Evolutionary conservation across 768 basidiomycete species (phyloP).

Genomic region (Trametes cinnabarina): DNA sequence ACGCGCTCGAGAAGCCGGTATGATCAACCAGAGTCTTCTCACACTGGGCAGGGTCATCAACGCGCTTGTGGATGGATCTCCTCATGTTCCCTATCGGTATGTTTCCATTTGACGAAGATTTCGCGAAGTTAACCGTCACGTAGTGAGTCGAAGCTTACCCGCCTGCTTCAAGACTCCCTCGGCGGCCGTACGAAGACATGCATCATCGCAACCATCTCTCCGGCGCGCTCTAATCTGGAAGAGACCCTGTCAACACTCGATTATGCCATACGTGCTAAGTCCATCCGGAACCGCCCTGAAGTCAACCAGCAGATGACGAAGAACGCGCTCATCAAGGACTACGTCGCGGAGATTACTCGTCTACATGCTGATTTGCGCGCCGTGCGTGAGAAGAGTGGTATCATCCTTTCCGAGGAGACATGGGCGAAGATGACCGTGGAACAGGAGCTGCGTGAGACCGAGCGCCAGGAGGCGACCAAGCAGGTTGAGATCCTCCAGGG

Average conservation of each 20-base stretch:
- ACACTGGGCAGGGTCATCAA: conserved; percentile 98
- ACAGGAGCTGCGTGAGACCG: conserved; percentile 73
- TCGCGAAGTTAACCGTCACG: neutral
- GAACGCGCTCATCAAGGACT: conserved; percentile 89
- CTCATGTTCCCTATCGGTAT: conserved; percentile 93
- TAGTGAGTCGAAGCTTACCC: conserved; percentile 96
- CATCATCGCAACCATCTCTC: conserved; percentile 95
- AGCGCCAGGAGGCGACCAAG: conserved; percentile 78
- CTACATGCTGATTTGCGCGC: conserved; percentile 88
- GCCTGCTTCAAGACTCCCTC: conserved; percentile 97
- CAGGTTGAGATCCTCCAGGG: conserved; percentile 82
- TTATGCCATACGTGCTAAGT: conserved; percentile 93
- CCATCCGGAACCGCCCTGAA: conserved; percentile 93
- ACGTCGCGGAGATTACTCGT: conserved; percentile 89
- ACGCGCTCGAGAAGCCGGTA: conserved; percentile 93
- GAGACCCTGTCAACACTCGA: conserved; percentile 97
- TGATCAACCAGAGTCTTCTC: conserved; percentile 96
- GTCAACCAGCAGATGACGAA: conserved; percentile 93
- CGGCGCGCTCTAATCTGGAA: conserved; percentile 90
- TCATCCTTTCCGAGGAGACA: conserved; percentile 87
- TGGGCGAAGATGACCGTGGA: conserved; percentile 82
- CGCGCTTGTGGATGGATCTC: conserved; percentile 85
- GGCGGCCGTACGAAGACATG: conserved; percentile 97
- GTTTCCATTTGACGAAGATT: conserved; percentile 21
- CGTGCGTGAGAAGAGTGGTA: conserved; percentile 93